Evolutionary conservation across 2,329 filamentous ascomycete genomes (phyloP), one percentile per base, ranked within the genome.

Genomic region (Sporothrix schenckii): DNA sequence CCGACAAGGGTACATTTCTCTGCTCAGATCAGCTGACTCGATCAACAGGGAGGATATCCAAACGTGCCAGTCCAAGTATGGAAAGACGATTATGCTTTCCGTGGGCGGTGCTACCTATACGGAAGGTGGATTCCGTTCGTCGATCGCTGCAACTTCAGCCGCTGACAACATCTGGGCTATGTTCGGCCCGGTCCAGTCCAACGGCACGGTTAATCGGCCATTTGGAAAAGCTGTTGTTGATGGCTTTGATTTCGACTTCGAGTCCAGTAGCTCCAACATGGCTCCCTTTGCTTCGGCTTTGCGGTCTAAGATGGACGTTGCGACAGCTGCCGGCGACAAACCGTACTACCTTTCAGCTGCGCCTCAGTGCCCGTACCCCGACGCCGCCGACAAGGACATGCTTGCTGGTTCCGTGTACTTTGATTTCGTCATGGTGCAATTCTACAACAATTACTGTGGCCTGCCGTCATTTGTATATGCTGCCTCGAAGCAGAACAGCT

Each of bases 201-300:
- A 79, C 41, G 82, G 79, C 53, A 79, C 78, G 1, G 81, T 81
- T 9, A 82, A 86, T 70, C 87, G 91, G 10, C 91, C 91, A 1
- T 93, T 93, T 77, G 89, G 89, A 69, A 79, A 80, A 14, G 86
- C 88, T 11, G 82, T 87, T 4, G 80, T 93, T 54, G 90, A 93
- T 77, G 91, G 91, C 4, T 92, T 93, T 77, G 91, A 93, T 79
- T 88, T 93, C 73, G 91, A 93, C 77, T 89, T 93, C 72, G 91
- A 93, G 80, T 82, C 86, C 4, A 78, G 79, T 2, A 84, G 86
- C 16, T 78, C 79, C 63, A 89, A 91, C 79, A 87, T 90, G 80
- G 83, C 81, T 0, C 80, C 86, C 1, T 91, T 92, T 74, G 89
- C 85, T 1, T 80, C 83, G 50, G 81, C 84, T 69, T 83, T 92